These are phyloP conservation scores for Kwoniella shivajii DNA, from an alignment of 1,284 basidiomycete species.

Conservation along the genomic window DNA sequence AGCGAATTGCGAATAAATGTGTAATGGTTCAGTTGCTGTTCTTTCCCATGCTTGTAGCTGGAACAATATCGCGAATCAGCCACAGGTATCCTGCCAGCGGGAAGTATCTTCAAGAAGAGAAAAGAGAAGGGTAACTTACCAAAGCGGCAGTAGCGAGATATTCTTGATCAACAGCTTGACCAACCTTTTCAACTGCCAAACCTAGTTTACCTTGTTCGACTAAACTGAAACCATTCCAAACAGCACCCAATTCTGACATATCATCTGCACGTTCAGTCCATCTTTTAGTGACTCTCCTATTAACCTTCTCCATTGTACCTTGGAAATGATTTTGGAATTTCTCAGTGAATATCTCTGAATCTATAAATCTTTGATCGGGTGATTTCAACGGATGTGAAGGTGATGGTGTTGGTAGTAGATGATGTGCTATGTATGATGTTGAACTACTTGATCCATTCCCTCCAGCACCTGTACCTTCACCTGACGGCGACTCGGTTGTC, in stretches of 20 bases:
- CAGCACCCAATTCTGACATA: constrained; percentile 90
- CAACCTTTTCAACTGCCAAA: constrained; percentile 57
- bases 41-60: constrained; percentile 89
- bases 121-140: constrained; percentile 58
- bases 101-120: neutral
- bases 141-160: constrained; percentile 89
- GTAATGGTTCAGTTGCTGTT: constrained; percentile 91
- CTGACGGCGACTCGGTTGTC: constrained; percentile 43
- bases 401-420: constrained; percentile 78
- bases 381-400: constrained; percentile 79
- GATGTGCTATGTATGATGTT: constrained; percentile 53
- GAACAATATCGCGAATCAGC: neutral
- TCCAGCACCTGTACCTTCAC: constrained; percentile 68
- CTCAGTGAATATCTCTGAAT: constrained; percentile 94
- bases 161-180: constrained; percentile 91
- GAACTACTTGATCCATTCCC: constrained; percentile 34
- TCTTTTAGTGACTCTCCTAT: constrained; percentile 83
- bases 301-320: constrained; percentile 94
- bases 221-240: constrained; percentile 92
- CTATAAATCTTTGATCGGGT: constrained; percentile 91
- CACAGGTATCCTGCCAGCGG: neutral
- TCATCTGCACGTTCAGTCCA: constrained; percentile 93
- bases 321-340: constrained; percentile 92
- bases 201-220: constrained; percentile 57
- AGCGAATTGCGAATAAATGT: constrained; percentile 95